Evolutionary conservation across 139 green algal genomes (phyloP).

Genomic region (Chlamydomonas asymmetrica): DNA sequence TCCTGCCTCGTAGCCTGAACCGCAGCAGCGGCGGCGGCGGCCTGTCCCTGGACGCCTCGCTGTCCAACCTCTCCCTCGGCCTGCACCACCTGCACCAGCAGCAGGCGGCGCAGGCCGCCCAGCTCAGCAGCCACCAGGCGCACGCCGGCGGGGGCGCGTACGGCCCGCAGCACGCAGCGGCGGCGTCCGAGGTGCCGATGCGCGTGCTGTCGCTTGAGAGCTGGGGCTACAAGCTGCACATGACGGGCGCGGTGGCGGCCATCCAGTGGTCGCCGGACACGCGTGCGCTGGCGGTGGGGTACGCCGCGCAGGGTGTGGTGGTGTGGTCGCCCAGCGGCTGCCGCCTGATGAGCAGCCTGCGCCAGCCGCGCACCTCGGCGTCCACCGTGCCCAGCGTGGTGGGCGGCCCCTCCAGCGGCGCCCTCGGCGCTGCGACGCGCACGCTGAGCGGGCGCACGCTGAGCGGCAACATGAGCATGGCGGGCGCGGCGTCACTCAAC

Average conservation of each 20-base stretch:
- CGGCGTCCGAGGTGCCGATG: conserved; percentile 35
- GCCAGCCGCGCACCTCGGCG: conserved; percentile 39
- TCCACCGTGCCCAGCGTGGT: not conserved
- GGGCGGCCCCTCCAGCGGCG: not conserved
- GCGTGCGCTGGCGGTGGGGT: conserved; percentile 62
- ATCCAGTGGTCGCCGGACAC: conserved; percentile 78
- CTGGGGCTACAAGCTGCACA: conserved; percentile 66
- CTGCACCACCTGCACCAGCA: too few relatives aligned
- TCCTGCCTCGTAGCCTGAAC: too few relatives aligned
- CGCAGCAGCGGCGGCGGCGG: too few relatives aligned
- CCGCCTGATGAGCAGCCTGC: conserved; percentile 77
- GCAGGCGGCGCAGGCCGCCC: too few relatives aligned
- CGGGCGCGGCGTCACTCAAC: not conserved
- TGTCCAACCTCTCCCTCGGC: too few relatives aligned
- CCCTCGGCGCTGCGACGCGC: not conserved
- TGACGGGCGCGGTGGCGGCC: conserved; percentile 55
- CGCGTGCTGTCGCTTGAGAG: conserved; percentile 66
- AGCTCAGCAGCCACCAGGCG: not conserved
- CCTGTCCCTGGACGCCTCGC: too few relatives aligned
- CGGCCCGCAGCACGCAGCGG: conserved; percentile 2
- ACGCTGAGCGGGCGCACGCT: not conserved
- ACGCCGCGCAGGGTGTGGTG: conserved; percentile 62
- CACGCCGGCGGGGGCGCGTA: conserved; percentile 2
- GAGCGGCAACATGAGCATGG: not conserved
- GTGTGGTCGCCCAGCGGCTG: conserved; percentile 80